Percentiles rank a stretch among this genome's conserved stretches.
Evolutionary conservation across 2,329 filamentous ascomycete species (phyloP).

Genomic region (Teratosphaeriaceae sp.): DNA sequence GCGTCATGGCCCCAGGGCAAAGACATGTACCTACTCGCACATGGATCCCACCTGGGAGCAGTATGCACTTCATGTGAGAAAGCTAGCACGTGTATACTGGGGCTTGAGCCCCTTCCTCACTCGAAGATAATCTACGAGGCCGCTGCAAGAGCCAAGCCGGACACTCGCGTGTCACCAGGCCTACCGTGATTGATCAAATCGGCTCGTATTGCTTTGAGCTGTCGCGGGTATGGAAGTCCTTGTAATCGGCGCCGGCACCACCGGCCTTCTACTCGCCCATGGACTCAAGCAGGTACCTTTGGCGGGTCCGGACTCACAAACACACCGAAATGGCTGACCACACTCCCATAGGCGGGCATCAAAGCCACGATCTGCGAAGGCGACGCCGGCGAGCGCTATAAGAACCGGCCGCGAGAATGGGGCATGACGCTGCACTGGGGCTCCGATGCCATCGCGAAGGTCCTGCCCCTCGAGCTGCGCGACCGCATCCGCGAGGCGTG

Average conservation of each 20-base stretch:
- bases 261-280: slow-evolving; percentile 14
- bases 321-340: not conserved
- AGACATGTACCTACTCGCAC: too few relatives aligned
- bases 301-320: too few relatives aligned
- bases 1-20: too few relatives aligned
- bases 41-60: too few relatives aligned
- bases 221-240: slow-evolving; percentile 6
- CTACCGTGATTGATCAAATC: too few relatives aligned
- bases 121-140: too few relatives aligned
- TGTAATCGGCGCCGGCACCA: slow-evolving; percentile 14
- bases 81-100: too few relatives aligned
- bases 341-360: slow-evolving; percentile 7
- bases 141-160: not conserved
- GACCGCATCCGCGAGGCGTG: slow-evolving; percentile 9
- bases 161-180: not conserved
- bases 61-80: too few relatives aligned
- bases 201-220: too few relatives aligned
- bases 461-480: slow-evolving; percentile 10
- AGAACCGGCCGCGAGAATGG: slow-evolving; percentile 11
- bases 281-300: slow-evolving; percentile 11
- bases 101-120: too few relatives aligned
- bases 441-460: slow-evolving; percentile 2
- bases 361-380: slow-evolving; percentile 11
- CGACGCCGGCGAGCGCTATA: slow-evolving; percentile 4
- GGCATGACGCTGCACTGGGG: slow-evolving; percentile 16